Evolutionary conservation across 1,284 basidiomycete genomes (phyloP).

Genomic region (Trichosporon sp.): DNA sequence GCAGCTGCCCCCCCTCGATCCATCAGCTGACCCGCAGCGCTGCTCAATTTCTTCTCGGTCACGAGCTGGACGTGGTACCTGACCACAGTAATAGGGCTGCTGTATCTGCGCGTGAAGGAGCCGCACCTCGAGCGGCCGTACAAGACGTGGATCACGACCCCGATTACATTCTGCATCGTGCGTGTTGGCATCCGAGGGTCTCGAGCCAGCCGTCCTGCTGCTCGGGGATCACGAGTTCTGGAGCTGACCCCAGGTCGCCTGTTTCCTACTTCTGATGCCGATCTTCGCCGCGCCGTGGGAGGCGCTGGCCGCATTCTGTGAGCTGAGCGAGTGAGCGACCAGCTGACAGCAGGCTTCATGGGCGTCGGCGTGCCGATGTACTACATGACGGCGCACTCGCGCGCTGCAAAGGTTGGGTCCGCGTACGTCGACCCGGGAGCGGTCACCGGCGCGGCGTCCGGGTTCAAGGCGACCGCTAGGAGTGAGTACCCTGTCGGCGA

Average conservation of each 20-base stretch:
- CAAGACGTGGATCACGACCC: conserved; percentile 84
- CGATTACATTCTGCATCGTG: conserved; percentile 83
- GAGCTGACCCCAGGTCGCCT: conserved; percentile 60
- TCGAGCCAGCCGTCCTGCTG: no score
- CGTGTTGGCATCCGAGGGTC: no score
- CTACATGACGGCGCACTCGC: conserved; percentile 61
- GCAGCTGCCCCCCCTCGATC: neutral
- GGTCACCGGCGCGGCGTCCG: neutral
- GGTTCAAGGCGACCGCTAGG: neutral
- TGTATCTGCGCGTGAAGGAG: conserved; percentile 85
- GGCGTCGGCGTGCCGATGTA: conserved; percentile 71
- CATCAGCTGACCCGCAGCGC: conserved; percentile 26
- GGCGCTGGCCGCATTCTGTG: conserved; percentile 78
- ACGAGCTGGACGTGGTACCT: conserved; percentile 82
- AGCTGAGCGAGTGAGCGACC: neutral
- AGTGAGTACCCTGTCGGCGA: neutral
- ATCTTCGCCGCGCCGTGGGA: conserved; percentile 87
- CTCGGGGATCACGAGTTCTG: no score
- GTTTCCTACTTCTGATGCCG: conserved; percentile 93
- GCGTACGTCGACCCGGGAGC: neutral
- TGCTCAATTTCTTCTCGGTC: conserved; percentile 68
- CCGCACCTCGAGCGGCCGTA: conserved; percentile 86
- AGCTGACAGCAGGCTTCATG: conserved; percentile 47
- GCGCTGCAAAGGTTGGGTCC: conserved; percentile 6
- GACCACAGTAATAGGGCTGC: conserved; percentile 78